These are phyloP conservation scores for Leptographium galeiforme DNA, from an alignment of 2,329 filamentous ascomycete genomes.

Conservation along the genomic window DNA sequence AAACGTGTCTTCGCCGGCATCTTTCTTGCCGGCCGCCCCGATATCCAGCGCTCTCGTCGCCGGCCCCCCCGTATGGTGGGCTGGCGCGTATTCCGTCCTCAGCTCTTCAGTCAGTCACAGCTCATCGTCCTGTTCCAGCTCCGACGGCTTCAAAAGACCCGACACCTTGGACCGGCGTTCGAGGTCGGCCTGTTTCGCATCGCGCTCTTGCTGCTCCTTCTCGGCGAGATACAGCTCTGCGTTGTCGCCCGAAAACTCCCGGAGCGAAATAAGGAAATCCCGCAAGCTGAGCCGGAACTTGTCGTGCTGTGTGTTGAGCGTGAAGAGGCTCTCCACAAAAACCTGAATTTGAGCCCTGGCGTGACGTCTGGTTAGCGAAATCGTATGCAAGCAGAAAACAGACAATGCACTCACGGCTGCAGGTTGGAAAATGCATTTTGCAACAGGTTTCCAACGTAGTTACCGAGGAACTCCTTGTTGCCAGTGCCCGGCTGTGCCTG, in stretches of 20 bases:
- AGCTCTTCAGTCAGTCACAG: constrained; percentile 70
- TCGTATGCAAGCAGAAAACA: background rate
- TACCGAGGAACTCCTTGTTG: constrained; percentile 81
- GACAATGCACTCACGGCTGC: constrained; percentile 52
- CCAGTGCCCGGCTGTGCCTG: constrained; percentile 71
- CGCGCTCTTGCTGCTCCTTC: constrained; percentile 79
- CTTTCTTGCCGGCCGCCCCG: background rate
- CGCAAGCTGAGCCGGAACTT: constrained; percentile 93
- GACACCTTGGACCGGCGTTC: constrained; percentile 91
- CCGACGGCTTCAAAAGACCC: constrained; percentile 91
- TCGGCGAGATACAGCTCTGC: constrained; percentile 88
- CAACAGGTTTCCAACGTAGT: constrained; percentile 74
- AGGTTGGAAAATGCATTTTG: constrained; percentile 90
- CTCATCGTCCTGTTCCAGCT: constrained; percentile 79
- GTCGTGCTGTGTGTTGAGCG: constrained; percentile 74
- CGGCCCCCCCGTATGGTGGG: constrained; percentile 10
- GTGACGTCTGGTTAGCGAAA: background rate
- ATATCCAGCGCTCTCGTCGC: background rate
- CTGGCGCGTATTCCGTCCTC: constrained; percentile 43
- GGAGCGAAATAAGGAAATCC: constrained; percentile 93
- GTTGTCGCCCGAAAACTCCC: constrained; percentile 94
- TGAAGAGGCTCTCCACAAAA: constrained; percentile 84
- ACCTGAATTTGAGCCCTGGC: constrained; percentile 60
- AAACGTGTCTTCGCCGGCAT: constrained; percentile 1
- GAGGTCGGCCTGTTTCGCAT: constrained; percentile 76